Conservation (phyloP, 2,329 filamentous ascomycete species). For the Nigrograna mackinnonii region DNA sequence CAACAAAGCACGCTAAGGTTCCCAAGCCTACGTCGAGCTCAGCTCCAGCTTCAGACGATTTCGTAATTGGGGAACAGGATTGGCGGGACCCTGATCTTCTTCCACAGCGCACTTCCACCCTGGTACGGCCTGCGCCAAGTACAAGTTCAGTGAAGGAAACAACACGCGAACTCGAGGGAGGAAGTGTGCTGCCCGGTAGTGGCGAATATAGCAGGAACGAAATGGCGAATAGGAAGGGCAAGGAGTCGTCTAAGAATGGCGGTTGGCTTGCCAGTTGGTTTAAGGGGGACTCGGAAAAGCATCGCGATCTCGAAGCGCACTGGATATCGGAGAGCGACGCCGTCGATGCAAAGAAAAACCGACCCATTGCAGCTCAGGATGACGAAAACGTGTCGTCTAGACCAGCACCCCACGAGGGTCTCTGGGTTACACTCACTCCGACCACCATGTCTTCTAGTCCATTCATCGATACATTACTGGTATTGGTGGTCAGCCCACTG, state of each 20-base stretch:
- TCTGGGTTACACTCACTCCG: constrained; percentile 96
- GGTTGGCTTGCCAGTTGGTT: constrained; percentile 27
- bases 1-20: no score
- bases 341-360: no score
- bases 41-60: constrained; percentile 8
- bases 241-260: constrained; percentile 27
- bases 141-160: background rate
- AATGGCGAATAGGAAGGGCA: constrained; percentile 49
- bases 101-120: constrained; percentile 42
- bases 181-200: constrained; percentile 72
- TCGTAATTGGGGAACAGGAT: constrained; percentile 47
- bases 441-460: constrained; percentile 85
- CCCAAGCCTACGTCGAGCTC: no score
- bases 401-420: constrained; percentile 65
- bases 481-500: constrained; percentile 91
- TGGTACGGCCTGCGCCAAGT: background rate
- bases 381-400: background rate
- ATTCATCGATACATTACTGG: constrained; percentile 94
- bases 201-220: constrained; percentile 62
- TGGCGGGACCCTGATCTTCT: constrained; percentile 81
- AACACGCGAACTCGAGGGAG: constrained; percentile 58
- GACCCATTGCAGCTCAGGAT: no score
- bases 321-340: no score
- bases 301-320: no score
- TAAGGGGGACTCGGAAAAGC: no score